Percentiles rank a stretch among this genome's conserved stretches.
Conservation (phyloP, 2,329 filamentous ascomycete species). For the Microsporum ferrugineum region DNA sequence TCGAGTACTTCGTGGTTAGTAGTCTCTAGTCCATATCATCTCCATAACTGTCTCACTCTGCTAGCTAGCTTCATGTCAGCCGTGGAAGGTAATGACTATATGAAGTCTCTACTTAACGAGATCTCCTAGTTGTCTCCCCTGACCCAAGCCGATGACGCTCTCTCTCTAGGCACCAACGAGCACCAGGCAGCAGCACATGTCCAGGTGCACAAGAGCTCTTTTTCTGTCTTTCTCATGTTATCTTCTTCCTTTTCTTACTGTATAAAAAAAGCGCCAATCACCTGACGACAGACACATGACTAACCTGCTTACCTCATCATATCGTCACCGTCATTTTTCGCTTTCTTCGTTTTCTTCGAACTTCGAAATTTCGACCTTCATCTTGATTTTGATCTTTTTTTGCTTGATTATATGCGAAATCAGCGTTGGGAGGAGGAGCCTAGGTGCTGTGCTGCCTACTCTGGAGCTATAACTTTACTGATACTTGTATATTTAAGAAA, state of each 20-base stretch:
- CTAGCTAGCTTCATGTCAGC: neutral
- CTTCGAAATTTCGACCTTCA: neutral
- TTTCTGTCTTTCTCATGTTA: neutral
- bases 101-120: neutral
- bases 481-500: neutral
- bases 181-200: neutral
- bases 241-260: neutral
- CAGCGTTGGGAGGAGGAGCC: neutral
- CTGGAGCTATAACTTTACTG: neutral
- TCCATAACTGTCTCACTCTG: neutral
- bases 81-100: neutral
- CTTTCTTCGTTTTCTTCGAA: neutral
- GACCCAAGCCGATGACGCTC: neutral
- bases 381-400: neutral
- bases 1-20: neutral
- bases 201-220: neutral
- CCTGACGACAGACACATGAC: neutral
- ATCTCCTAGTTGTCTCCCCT: neutral
- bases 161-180: neutral
- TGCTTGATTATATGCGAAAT: neutral
- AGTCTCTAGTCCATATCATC: neutral
- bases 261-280: neutral
- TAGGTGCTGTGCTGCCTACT: neutral
- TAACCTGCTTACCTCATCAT: neutral
- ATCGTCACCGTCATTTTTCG: neutral